Percentiles rank a stretch among this genome's conserved stretches.
These are phyloP conservation scores for Zopfochytrium polystomum DNA, from an alignment of 371 early-diverging fungal genomes.

Conservation along the genomic window DNA sequence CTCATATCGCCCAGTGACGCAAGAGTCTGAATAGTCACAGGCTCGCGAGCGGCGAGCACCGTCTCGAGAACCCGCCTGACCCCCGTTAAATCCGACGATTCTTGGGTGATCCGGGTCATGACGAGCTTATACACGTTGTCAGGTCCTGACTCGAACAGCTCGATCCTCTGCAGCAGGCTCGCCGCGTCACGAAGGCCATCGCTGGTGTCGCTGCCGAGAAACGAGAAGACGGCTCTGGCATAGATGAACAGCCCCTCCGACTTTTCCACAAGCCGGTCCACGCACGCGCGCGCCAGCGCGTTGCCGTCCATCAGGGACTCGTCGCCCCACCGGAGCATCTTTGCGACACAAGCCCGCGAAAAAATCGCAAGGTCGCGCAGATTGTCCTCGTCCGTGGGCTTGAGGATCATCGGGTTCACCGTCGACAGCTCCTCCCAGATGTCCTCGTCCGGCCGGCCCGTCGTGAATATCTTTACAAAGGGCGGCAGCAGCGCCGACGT, in stretches of 20 bases:
- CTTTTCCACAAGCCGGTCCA: conserved; percentile 3
- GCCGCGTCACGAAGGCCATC: background rate
- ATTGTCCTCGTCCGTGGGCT: conserved; percentile 18
- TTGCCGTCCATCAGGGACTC: background rate
- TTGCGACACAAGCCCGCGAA: background rate
- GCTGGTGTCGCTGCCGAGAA: background rate
- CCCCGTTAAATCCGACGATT: background rate
- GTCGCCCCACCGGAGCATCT: background rate
- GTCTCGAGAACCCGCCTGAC: conserved; percentile 11
- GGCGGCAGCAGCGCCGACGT: background rate
- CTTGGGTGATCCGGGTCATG: conserved; percentile 2
- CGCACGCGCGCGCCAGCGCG: background rate
- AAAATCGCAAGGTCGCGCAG: conserved; percentile 4
- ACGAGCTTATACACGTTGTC: conserved; percentile 19
- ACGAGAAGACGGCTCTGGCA: conserved; percentile 13
- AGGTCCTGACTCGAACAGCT: conserved; percentile 3
- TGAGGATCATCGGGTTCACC: background rate
- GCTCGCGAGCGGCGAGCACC: conserved; percentile 3
- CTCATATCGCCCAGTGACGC: background rate
- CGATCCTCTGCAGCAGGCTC: background rate
- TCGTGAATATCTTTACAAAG: background rate
- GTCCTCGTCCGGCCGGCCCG: no score
- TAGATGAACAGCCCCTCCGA: conserved; percentile 7
- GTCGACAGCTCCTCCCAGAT: no score
- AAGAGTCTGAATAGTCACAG: conserved; percentile 1